Conservation (phyloP, 768 basidiomycete species). For the Zangia roseola region DNA sequence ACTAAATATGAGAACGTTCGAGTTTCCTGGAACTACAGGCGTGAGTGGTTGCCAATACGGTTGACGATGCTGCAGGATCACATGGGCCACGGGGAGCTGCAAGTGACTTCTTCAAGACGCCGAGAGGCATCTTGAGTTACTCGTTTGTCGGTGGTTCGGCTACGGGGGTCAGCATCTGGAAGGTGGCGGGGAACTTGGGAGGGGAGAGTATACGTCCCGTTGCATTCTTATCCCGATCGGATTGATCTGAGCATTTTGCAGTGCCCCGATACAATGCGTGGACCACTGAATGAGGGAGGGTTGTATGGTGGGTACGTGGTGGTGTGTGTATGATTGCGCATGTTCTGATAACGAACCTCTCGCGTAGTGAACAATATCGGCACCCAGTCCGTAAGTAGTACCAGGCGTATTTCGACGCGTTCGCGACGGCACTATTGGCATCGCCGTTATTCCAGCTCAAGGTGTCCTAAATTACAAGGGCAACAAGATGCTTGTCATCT, state of each 20-base stretch:
- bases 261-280: constrained; percentile 49
- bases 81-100: constrained; percentile 52
- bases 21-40: constrained; percentile 1
- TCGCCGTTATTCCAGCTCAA: constrained; percentile 41
- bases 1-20: constrained; percentile 17
- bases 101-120: constrained; percentile 45
- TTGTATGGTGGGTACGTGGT: constrained; percentile 40
- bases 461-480: constrained; percentile 52
- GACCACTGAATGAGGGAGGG: constrained; percentile 61
- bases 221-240: neutral
- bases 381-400: constrained; percentile 29
- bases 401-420: neutral
- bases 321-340: neutral
- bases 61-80: constrained; percentile 55
- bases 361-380: constrained; percentile 24
- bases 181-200: constrained; percentile 49
- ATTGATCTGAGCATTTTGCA: constrained; percentile 13
- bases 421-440: constrained; percentile 8
- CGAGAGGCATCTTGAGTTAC: constrained; percentile 49
- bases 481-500: constrained; percentile 46
- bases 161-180: constrained; percentile 44
- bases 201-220: constrained; percentile 47
- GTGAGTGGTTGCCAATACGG: constrained; percentile 32
- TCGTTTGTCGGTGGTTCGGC: constrained; percentile 41
- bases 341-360: neutral